Conservation (phyloP, 768 basidiomycete species). For the Suillus discolor region DNA sequence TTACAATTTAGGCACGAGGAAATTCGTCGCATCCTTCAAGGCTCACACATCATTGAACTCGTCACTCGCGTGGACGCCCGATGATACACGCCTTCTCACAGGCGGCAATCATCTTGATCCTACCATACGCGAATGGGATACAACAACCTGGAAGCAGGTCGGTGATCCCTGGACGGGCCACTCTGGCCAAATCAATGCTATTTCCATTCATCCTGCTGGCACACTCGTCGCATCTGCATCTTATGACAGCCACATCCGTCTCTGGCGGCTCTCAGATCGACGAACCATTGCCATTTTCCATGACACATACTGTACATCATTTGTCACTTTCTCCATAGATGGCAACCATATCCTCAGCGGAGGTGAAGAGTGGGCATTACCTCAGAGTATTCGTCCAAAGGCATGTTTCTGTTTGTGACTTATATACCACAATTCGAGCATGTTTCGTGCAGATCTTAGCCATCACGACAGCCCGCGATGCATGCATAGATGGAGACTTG, state of each 20-base stretch:
- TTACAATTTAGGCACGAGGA: background rate
- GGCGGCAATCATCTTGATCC: background rate
- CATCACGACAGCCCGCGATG: background rate
- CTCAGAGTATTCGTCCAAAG: background rate
- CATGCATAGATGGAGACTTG: background rate
- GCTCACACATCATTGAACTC: background rate
- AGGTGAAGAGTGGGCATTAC: background rate
- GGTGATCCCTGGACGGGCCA: background rate
- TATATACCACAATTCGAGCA: background rate
- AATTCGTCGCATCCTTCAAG: background rate
- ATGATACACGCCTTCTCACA: background rate
- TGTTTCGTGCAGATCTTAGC: background rate
- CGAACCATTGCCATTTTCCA: background rate
- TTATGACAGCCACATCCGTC: background rate
- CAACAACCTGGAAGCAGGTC: background rate
- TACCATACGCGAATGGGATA: background rate
- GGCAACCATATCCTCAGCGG: background rate
- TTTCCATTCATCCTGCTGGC: background rate
- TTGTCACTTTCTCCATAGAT: background rate
- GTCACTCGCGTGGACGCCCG: background rate
- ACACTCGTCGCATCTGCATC: background rate
- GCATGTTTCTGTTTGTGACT: background rate
- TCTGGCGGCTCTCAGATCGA: background rate
- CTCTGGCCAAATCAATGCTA: background rate
- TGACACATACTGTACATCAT: background rate